A percentile compares a stretch with the other conserved stretches of the same genome.
These are phyloP conservation scores for Claviceps humidiphila DNA, from an alignment of 2,329 filamentous ascomycete genomes.

Conservation along the genomic window DNA sequence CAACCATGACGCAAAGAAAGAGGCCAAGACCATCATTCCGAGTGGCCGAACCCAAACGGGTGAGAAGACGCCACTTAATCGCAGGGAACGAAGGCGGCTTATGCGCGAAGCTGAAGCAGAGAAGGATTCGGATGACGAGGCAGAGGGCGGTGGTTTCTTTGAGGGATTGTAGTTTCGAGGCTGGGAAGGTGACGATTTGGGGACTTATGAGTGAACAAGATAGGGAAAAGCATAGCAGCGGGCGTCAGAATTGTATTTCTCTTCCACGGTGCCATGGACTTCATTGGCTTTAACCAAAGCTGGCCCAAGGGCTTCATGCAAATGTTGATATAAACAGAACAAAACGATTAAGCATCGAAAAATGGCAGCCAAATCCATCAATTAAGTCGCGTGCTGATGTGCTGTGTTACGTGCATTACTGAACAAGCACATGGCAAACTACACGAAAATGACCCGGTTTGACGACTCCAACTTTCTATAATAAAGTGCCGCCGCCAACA, in stretches of 20 bases:
- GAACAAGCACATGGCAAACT: no score
- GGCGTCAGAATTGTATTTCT: neutral
- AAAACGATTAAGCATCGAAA: neutral
- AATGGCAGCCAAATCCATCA: neutral
- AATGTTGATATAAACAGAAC: neutral
- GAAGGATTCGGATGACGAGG: slow-evolving; percentile 27
- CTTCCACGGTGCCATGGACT: neutral
- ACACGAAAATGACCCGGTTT: no score
- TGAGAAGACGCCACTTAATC: slow-evolving; percentile 18
- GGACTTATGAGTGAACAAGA: neutral
- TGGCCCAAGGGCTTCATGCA: neutral
- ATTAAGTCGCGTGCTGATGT: no score
- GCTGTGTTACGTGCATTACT: no score
- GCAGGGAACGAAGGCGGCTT: slow-evolving; percentile 21
- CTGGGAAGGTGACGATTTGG: neutral
- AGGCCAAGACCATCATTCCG: slow-evolving; percentile 6
- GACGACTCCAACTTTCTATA: neutral
- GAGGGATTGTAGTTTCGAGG: slow-evolving; percentile 1
- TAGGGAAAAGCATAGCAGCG: neutral
- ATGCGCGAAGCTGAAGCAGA: slow-evolving; percentile 21
- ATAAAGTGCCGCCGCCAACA: neutral
- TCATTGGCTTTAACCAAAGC: neutral
- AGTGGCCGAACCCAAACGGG: slow-evolving; percentile 9
- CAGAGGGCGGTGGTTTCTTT: slow-evolving; percentile 44
- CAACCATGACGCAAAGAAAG: slow-evolving; percentile 10